These are phyloP conservation scores for Metarhizium album DNA, from an alignment of 2,329 filamentous ascomycete species.

Conservation along the genomic window DNA sequence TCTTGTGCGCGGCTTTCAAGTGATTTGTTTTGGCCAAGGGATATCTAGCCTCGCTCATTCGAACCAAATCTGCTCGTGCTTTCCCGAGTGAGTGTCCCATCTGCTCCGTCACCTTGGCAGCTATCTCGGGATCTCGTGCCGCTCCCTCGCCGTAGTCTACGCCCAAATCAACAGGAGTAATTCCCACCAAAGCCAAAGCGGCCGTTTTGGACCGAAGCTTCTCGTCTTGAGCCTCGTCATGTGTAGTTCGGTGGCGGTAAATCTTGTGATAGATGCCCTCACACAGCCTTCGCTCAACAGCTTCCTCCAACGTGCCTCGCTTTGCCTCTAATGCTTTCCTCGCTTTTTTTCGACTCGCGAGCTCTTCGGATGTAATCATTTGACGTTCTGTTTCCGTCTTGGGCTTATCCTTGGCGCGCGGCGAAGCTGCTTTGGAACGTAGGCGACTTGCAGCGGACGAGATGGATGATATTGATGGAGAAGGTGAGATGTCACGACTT, in stretches of 20 bases:
- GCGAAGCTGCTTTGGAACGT: slow-evolving; percentile 43
- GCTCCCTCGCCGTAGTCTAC: slow-evolving; percentile 55
- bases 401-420: slow-evolving; percentile 41
- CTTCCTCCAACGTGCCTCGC: slow-evolving; percentile 69
- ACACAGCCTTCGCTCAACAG: slow-evolving; percentile 76
- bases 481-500: slow-evolving; percentile 53
- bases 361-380: slow-evolving; percentile 84
- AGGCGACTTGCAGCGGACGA: slow-evolving; percentile 45
- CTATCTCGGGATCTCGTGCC: slow-evolving; percentile 44
- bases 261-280: slow-evolving; percentile 80
- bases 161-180: slow-evolving; percentile 75
- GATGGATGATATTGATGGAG: slow-evolving; percentile 42
- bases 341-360: slow-evolving; percentile 67
- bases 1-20: slow-evolving; percentile 80
- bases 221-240: slow-evolving; percentile 91
- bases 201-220: slow-evolving; percentile 91
- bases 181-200: slow-evolving; percentile 80
- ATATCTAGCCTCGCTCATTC: slow-evolving; percentile 80
- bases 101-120: slow-evolving; percentile 50
- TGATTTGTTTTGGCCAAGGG: slow-evolving; percentile 86
- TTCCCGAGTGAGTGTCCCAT: slow-evolving; percentile 62
- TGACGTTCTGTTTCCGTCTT: slow-evolving; percentile 51
- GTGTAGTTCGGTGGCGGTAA: slow-evolving; percentile 81
- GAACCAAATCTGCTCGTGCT: slow-evolving; percentile 57
- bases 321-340: slow-evolving; percentile 71